Evolutionary conservation across 2,329 filamentous ascomycete genomes (phyloP).

Genomic region (Colletotrichum nymphaeae): DNA sequence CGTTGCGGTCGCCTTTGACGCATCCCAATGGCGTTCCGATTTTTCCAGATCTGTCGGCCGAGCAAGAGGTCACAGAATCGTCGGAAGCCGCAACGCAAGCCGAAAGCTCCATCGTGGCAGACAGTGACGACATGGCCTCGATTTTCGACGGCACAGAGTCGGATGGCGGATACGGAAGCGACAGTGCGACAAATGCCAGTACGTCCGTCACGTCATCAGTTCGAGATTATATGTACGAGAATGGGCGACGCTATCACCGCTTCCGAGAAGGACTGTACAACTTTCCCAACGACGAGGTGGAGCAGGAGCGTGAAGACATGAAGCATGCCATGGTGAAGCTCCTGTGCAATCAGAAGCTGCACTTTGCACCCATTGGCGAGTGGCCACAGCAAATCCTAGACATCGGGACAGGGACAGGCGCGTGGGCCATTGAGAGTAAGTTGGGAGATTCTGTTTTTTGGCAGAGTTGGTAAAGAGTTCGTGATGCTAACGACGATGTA

Average conservation of each 20-base stretch:
- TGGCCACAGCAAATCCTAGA: slow-evolving; percentile 64
- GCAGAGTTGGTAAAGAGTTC: slow-evolving; percentile 5
- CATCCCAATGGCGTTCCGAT: slow-evolving; percentile 52
- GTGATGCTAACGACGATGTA: slow-evolving; percentile 11
- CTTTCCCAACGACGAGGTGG: slow-evolving; percentile 70
- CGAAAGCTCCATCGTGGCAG: slow-evolving; percentile 50
- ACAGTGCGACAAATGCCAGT: slow-evolving; percentile 48
- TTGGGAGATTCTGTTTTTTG: slow-evolving; percentile 6
- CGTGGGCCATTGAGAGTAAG: slow-evolving; percentile 68
- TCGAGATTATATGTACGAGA: slow-evolving; percentile 63
- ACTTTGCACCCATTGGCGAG: slow-evolving; percentile 62
- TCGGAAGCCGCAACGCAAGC: slow-evolving; percentile 50
- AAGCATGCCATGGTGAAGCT: slow-evolving; percentile 64
- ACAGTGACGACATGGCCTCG: slow-evolving; percentile 43
- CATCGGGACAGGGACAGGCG: slow-evolving; percentile 68
- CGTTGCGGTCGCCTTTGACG: slow-evolving; percentile 45
- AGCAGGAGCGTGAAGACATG: slow-evolving; percentile 69
- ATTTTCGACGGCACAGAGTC: slow-evolving; percentile 39
- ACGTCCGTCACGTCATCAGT: slow-evolving; percentile 54
- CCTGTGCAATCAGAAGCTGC: slow-evolving; percentile 59
- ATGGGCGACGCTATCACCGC: slow-evolving; percentile 69
- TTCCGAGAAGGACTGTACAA: slow-evolving; percentile 66
- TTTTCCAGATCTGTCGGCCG: slow-evolving; percentile 48
- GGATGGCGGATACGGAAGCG: slow-evolving; percentile 52
- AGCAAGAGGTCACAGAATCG: slow-evolving; percentile 49